Evolutionary conservation across 306 rosid genomes (phyloP).

Genomic region (Comarum palustre): DNA sequence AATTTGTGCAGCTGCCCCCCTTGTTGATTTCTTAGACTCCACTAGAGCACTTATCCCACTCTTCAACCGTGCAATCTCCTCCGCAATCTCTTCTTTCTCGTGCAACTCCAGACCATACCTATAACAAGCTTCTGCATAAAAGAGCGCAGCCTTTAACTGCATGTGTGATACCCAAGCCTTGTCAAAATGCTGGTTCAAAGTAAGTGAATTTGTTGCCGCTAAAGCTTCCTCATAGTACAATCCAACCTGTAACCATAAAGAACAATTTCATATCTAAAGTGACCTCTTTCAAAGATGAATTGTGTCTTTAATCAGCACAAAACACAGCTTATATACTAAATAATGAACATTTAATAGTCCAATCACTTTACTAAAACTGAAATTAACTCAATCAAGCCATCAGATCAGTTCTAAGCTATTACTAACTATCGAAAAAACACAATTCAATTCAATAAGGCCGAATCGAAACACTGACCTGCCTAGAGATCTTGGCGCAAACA

Average conservation of each 20-base stretch:
- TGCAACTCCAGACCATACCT: constrained; percentile 82
- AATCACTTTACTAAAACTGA: background rate
- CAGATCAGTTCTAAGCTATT: background rate
- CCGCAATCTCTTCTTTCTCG: constrained; percentile 89
- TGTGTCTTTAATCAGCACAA: background rate
- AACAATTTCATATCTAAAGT: background rate
- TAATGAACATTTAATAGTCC: background rate
- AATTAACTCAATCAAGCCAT: background rate
- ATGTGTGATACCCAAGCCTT: constrained; percentile 83
- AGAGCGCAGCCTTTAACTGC: constrained; percentile 78
- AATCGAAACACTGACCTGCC: constrained; percentile 57
- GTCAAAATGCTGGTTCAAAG: constrained; percentile 84
- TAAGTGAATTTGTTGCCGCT: constrained; percentile 65
- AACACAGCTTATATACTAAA: background rate
- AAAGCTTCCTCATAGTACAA: constrained; percentile 90
- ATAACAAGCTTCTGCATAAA: constrained; percentile 84
- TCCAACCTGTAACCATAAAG: constrained; percentile 61
- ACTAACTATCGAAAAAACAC: constrained; percentile 2
- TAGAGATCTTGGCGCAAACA: constrained; percentile 93
- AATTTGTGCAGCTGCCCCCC: constrained; percentile 81
- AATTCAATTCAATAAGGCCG: background rate
- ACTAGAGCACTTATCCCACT: constrained; percentile 58
- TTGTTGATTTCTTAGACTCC: constrained; percentile 69
- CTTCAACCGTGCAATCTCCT: constrained; percentile 81
- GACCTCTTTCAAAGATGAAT: background rate